A percentile compares a stretch with the other conserved stretches of the same genome.
phyloP scores from a whole-genome alignment of 306 rosid genomes.

The Vigna radiata region DNA sequence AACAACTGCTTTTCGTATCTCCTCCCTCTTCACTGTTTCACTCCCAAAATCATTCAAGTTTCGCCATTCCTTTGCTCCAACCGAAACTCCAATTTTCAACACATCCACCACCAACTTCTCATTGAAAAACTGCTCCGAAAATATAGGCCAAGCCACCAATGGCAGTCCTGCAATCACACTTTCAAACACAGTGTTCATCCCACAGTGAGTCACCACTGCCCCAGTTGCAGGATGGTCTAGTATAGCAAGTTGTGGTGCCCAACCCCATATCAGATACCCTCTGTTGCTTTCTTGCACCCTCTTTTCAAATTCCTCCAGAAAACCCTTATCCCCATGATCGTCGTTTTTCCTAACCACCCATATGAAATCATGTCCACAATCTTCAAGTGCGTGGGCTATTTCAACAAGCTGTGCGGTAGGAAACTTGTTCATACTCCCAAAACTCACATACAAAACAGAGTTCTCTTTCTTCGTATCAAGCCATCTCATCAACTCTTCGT shows the following conservation, averaged over 20 bases:
- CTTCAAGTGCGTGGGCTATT: constrained; percentile 5
- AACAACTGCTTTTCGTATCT: background rate
- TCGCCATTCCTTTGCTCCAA: background rate
- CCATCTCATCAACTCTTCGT: background rate
- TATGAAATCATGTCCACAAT: background rate
- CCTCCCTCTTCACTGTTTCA: background rate
- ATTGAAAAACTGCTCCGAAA: background rate
- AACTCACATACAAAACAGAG: background rate
- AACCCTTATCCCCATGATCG: background rate
- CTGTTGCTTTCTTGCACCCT: background rate
- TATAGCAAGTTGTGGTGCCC: constrained; percentile 3
- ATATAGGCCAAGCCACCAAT: background rate
- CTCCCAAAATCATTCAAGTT: background rate
- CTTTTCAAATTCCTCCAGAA: constrained; percentile 2
- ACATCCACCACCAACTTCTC: background rate
- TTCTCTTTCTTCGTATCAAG: background rate
- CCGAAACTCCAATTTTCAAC: constrained; percentile 1
- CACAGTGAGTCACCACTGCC: background rate
- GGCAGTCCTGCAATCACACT: background rate
- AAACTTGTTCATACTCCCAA: constrained; percentile 15
- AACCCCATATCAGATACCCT: background rate
- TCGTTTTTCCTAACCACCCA: background rate
- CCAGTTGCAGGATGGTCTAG: background rate
- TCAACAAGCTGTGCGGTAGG: background rate
- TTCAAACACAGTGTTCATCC: constrained; percentile 14